Conservation (phyloP, 2,329 filamentous ascomycete species). For the Botrytis deweyae region DNA sequence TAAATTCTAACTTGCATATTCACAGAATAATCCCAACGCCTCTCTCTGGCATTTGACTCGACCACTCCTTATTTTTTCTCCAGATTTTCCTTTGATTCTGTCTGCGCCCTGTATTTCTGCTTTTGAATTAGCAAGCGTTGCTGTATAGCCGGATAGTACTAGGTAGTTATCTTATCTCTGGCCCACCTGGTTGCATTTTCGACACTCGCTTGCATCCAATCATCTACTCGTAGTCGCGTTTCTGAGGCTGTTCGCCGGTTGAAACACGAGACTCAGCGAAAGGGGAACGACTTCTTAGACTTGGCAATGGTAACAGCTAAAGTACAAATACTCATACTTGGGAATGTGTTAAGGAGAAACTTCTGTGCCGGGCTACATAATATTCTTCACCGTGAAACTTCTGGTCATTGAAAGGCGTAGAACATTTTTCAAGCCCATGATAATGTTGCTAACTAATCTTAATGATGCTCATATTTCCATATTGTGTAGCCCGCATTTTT, state of each 20-base stretch:
- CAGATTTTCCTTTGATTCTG: neutral
- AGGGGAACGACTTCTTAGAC: neutral
- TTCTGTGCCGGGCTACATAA: neutral
- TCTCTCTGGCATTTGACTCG: too few species aligned
- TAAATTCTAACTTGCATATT: neutral
- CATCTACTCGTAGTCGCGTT: neutral
- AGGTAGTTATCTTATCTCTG: neutral
- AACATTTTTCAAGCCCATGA: neutral
- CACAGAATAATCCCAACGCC: too few species aligned
- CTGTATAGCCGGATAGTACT: neutral
- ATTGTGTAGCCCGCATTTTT: too few species aligned
- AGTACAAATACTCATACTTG: neutral
- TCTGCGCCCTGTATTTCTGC: neutral
- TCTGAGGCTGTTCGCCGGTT: neutral
- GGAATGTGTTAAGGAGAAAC: too few species aligned
- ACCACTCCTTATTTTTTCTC: neutral
- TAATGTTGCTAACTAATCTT: neutral
- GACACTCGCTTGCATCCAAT: neutral
- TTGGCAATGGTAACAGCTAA: neutral
- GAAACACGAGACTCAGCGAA: neutral
- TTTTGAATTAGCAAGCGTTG: neutral
- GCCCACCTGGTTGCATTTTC: neutral
- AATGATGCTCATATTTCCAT: neutral
- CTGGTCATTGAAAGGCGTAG: neutral
- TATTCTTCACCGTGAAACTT: neutral